Evolutionary conservation across 2,329 filamentous ascomycete species (phyloP), one percentile per base, ranked within the genome.

Genomic region (Parafenestella ontariensis): DNA sequence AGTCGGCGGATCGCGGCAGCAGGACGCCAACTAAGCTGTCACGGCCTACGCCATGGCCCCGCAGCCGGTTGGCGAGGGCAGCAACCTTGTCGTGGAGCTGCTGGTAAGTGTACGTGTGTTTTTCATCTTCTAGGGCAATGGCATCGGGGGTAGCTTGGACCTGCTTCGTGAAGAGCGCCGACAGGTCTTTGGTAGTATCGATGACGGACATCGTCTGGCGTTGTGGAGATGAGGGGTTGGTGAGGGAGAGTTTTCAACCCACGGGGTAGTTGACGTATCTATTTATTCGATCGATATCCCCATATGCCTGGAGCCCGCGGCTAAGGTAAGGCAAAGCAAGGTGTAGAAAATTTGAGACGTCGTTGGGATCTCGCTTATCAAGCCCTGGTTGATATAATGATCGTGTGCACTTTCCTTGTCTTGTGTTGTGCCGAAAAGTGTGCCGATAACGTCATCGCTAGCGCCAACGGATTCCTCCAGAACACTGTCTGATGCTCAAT

Each of bases 21-120:
- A 93, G 82, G 37, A 94, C 87, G 48, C 90, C 90, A 28, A 93
- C 90, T 17, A 92, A 82, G 62, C 82, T 83, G 74, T 94, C 89
- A 54, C 89, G 87, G 52, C 85, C 83, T 49, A 93, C 89, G 39
- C 89, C 88, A 76, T 88, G 82, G 49, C 79, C 75, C 39, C 86
- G 87, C 46, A 94, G 83, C 41, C 83, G 84, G 64, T 81, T 78
- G 51, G 89, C 83, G 52, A 93, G 84, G n/a, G 78, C 77, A 54
- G 83, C 83, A 41, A 90, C 89, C 72, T 87, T 85, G 44, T 81
- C 75, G 69, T 92, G 88, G 52, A 94, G 83, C 78, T 92, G 83
- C 42, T 83, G 82, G 73, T 94, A 94, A 45, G 89, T 92, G 70
- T 90, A 87, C 45, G 79, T 84, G 53, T 80, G 79, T 34, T 77